Conservation (phyloP, 129 eudicot genomes). For the Arctium lappa region DNA sequence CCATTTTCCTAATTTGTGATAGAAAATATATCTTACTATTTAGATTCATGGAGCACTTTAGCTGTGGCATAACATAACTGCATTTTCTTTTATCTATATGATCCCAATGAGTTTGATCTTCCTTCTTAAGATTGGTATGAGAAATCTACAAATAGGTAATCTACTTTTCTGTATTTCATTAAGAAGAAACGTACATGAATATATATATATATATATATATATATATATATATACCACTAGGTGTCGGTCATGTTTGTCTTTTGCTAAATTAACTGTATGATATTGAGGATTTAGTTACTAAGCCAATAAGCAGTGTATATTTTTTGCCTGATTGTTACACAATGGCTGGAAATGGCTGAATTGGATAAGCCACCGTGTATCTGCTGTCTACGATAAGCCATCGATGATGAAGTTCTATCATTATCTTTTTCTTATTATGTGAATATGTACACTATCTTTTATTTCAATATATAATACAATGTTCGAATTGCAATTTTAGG, state of each 20-base stretch:
- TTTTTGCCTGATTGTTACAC: not conserved
- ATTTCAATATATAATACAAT: not conserved
- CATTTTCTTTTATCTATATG: not conserved
- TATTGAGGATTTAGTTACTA: not conserved
- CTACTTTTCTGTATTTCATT: not conserved
- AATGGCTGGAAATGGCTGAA: not conserved
- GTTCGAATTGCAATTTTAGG: constrained; percentile 33
- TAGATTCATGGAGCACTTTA: not conserved
- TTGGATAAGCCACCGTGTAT: not conserved
- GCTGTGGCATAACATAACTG: not conserved
- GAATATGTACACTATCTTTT: not conserved
- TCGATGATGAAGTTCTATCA: not conserved
- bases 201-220: not conserved
- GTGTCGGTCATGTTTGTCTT: not conserved
- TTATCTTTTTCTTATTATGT: not conserved
- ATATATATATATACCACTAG: not conserved
- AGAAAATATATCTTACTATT: not conserved
- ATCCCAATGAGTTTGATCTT: not conserved
- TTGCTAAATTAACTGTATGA: not conserved
- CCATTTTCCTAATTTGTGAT: not conserved
- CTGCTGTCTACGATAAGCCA: not conserved
- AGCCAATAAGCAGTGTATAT: not conserved
- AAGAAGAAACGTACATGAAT: not conserved
- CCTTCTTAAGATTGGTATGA: not conserved
- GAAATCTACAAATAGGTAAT: not conserved